phyloP scores from a whole-genome alignment of 306 rosid genomes.

The Purshia tridentata region DNA sequence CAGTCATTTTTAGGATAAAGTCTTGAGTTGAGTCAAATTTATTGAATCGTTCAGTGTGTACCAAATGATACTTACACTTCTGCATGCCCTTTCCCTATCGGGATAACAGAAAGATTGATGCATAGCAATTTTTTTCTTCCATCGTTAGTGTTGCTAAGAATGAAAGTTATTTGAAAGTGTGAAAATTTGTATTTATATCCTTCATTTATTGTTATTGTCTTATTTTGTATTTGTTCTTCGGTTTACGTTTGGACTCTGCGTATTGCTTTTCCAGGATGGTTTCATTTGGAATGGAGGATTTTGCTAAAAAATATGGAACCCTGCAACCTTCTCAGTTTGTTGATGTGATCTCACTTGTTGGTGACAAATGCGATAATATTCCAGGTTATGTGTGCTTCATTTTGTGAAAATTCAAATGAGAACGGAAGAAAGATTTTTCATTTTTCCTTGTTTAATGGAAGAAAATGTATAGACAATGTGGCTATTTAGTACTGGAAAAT shows the following conservation, averaged over 20 bases:
- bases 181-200: neutral
- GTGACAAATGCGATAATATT: conserved; percentile 89
- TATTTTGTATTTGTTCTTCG: conserved; percentile 1
- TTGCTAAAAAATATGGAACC: conserved; percentile 64
- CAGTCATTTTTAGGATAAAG: neutral
- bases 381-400: conserved; percentile 63
- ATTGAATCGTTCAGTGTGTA: neutral
- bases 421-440: neutral
- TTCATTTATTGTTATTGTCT: neutral
- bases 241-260: conserved; percentile 14
- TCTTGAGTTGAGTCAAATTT: neutral
- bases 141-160: neutral
- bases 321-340: conserved; percentile 89
- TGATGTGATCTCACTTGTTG: conserved; percentile 79
- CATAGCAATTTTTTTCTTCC: neutral
- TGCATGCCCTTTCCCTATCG: neutral
- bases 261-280: conserved; percentile 60
- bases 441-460: neutral
- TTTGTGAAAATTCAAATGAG: neutral
- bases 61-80: neutral
- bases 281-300: conserved; percentile 94
- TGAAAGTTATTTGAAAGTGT: neutral
- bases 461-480: no score
- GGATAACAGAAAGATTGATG: neutral
- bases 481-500: neutral